These are phyloP conservation scores for Phytophthora fragariae DNA, from an alignment of 352 stramenopile genomes.

Conservation along the genomic window DNA sequence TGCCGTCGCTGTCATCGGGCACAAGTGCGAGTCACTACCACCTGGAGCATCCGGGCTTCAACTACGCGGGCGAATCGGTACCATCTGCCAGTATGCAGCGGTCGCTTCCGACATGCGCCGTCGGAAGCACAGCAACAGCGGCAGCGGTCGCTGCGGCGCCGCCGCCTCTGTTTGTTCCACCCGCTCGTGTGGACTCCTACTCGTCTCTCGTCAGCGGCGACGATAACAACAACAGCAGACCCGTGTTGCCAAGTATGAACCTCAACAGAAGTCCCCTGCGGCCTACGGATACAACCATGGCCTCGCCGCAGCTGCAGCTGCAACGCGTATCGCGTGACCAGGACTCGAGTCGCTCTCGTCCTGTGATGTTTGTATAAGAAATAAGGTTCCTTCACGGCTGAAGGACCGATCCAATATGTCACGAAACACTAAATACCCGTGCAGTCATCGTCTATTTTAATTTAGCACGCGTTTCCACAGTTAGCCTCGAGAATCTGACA, in stretches of 20 bases:
- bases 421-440: not conserved
- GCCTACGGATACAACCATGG: not conserved
- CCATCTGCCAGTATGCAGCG: not conserved
- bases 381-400: not conserved
- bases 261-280: conserved; percentile 3
- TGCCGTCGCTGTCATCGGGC: conserved; percentile 1
- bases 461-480: too few relatives aligned
- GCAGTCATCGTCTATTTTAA: too few relatives aligned
- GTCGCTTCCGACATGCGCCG: not conserved
- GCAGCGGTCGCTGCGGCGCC: conserved; percentile 5
- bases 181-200: conserved; percentile 6
- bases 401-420: not conserved
- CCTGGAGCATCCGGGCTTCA: conserved; percentile 31
- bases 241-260: conserved; percentile 28
- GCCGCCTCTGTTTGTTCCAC: conserved; percentile 10
- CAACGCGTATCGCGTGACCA: not conserved
- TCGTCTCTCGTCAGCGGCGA: not conserved
- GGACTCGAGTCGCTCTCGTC: conserved; percentile 1
- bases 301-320: not conserved
- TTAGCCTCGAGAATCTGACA: too few relatives aligned
- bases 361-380: conserved; percentile 26
- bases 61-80: conserved; percentile 9
- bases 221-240: conserved; percentile 2
- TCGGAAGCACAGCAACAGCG: conserved; percentile 1
- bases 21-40: conserved; percentile 15